Conservation (phyloP, 2,329 filamentous ascomycete species). For the Xylaria sp. region DNA sequence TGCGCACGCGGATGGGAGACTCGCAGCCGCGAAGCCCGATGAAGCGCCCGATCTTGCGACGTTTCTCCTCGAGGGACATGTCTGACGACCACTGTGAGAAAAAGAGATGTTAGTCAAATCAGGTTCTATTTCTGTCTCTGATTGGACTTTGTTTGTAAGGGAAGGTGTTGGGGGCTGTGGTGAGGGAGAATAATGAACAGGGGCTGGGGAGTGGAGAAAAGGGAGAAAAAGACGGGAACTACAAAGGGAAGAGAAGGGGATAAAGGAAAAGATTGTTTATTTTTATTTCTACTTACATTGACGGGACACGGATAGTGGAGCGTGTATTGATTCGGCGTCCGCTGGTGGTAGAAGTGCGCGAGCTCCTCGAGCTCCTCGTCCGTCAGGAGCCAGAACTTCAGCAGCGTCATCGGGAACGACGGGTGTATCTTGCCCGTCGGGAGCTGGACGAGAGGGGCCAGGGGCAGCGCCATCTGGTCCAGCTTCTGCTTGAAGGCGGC, state of each 20-base stretch:
- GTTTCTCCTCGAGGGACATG: constrained; percentile 72
- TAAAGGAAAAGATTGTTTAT: too few species aligned
- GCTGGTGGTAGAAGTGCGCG: constrained; percentile 79
- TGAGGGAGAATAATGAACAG: not conserved
- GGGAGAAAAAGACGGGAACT: not conserved
- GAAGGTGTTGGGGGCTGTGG: not conserved
- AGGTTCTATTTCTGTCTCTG: not conserved
- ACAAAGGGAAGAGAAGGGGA: too few species aligned
- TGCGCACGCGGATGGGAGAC: constrained; percentile 56
- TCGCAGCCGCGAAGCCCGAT: constrained; percentile 76
- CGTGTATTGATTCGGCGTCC: constrained; percentile 65
- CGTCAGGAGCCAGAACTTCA: constrained; percentile 79
- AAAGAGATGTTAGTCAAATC: constrained; percentile 11
- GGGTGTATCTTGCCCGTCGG: constrained; percentile 71
- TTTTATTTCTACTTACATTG: too few species aligned
- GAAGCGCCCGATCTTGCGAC: constrained; percentile 77
- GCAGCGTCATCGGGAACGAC: constrained; percentile 72
- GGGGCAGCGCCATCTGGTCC: constrained; percentile 70
- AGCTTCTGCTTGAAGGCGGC: constrained; percentile 70
- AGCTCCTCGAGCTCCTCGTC: constrained; percentile 76
- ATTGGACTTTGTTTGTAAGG: not conserved
- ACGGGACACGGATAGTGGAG: constrained; percentile 75
- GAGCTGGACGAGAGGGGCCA: constrained; percentile 74
- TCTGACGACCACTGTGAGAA: constrained; percentile 61
- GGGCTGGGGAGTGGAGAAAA: not conserved